These are phyloP conservation scores for Daldinia caldariorum DNA, from an alignment of 495 filamentous ascomycete species.

Conservation along the genomic window DNA sequence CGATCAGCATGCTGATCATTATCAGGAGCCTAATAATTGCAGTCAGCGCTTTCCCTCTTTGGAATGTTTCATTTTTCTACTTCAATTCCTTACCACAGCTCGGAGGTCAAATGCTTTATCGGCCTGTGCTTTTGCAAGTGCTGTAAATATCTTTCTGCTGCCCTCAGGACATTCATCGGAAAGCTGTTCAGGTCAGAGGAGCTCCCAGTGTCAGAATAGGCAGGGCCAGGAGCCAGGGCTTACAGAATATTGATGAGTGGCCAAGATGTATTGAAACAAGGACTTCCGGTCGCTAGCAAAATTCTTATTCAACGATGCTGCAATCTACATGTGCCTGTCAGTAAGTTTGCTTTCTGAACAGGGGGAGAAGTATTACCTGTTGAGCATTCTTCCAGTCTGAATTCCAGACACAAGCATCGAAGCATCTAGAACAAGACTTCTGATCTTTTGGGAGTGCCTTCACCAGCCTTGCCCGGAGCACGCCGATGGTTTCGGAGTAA, in stretches of 20 bases:
- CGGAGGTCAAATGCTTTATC: slow-evolving; percentile 56
- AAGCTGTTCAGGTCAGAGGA: slow-evolving; percentile 46
- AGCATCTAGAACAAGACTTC: slow-evolving; percentile 47
- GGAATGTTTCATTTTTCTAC: not conserved
- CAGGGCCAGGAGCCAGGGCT: slow-evolving; percentile 16
- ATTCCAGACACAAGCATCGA: slow-evolving; percentile 56
- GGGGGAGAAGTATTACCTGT: slow-evolving; percentile 45
- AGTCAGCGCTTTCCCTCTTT: not conserved
- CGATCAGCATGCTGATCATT: slow-evolving; percentile 5
- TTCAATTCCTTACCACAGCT: slow-evolving; percentile 45
- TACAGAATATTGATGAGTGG: slow-evolving; percentile 58
- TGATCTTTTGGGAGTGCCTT: slow-evolving; percentile 56
- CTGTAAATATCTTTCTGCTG: slow-evolving; percentile 54
- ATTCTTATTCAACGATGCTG: slow-evolving; percentile 55
- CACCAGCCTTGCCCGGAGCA: slow-evolving; percentile 53
- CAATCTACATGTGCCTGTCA: slow-evolving; percentile 49
- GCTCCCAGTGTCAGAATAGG: not conserved
- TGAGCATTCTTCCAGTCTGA: slow-evolving; percentile 61
- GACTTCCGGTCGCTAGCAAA: slow-evolving; percentile 51
- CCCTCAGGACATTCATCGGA: slow-evolving; percentile 50
- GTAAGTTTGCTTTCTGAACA: not conserved
- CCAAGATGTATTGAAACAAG: slow-evolving; percentile 57
- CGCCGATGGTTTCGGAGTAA: slow-evolving; percentile 51
- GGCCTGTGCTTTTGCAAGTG: slow-evolving; percentile 53
- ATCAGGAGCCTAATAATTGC: slow-evolving; percentile 10